A percentile compares a stretch with the other conserved stretches of the same genome.
phyloP scores from a whole-genome alignment of 2,329 filamentous ascomycete genomes.

The Colletotrichum somersetense region DNA sequence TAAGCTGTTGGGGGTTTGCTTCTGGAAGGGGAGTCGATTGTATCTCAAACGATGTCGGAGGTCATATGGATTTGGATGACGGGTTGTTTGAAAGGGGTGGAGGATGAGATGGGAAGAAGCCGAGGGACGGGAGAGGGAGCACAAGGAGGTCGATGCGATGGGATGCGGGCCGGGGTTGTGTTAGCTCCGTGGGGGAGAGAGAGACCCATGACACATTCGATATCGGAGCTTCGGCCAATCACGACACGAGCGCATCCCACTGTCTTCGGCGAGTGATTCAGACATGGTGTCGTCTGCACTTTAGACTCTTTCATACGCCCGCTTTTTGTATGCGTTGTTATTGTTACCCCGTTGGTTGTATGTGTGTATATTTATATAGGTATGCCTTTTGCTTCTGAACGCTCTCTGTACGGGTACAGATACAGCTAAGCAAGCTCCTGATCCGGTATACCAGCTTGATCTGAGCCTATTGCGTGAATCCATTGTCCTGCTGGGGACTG shows the following conservation, averaged over 20 bases:
- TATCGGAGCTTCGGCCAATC: conserved; percentile 35
- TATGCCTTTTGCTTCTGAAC: too few relatives aligned
- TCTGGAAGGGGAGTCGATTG: not conserved
- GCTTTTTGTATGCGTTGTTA: too few relatives aligned
- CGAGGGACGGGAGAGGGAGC: not conserved
- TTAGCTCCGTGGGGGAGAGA: conserved; percentile 30
- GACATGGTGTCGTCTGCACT: too few relatives aligned
- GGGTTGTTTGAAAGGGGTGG: not conserved
- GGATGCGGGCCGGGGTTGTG: conserved; percentile 18
- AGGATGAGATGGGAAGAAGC: not conserved
- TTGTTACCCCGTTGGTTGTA: too few relatives aligned
- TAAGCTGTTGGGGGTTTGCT: not conserved
- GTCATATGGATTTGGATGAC: not conserved
- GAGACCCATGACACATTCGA: conserved; percentile 30
- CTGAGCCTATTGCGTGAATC: too few relatives aligned
- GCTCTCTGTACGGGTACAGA: too few relatives aligned
- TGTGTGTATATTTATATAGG: too few relatives aligned
- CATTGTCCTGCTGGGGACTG: too few relatives aligned
- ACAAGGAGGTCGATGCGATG: conserved; percentile 14
- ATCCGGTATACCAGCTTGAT: too few relatives aligned
- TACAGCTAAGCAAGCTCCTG: too few relatives aligned
- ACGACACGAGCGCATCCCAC: conserved; percentile 31
- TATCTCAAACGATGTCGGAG: not conserved
- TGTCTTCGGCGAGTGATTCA: conserved; percentile 10
- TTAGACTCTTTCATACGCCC: too few relatives aligned